Conservation (phyloP, 305 asterid species). For the Fraxinus nigra region DNA sequence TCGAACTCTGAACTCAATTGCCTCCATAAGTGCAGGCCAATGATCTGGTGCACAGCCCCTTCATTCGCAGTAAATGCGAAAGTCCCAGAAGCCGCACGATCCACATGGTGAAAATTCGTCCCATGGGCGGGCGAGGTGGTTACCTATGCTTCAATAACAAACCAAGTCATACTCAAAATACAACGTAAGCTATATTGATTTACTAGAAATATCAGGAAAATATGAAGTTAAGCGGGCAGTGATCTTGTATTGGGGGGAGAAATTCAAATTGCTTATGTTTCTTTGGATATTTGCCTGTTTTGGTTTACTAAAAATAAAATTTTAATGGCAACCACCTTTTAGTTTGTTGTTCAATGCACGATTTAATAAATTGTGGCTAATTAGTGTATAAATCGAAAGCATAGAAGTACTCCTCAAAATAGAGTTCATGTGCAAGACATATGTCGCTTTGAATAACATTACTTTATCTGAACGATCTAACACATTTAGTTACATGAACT, state of each 20-base stretch:
- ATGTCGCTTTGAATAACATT: too few relatives aligned
- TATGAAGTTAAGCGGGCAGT: slow-evolving; percentile 15
- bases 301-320: background rate
- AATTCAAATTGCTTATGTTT: too few relatives aligned
- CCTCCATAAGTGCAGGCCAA: slow-evolving; percentile 6
- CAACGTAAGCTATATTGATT: background rate
- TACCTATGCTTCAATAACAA: slow-evolving; percentile 4
- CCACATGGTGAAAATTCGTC: slow-evolving; percentile 9
- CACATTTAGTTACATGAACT: too few relatives aligned
- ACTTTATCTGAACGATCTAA: too few relatives aligned
- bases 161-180: background rate
- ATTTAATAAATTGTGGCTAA: too few relatives aligned
- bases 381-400: too few relatives aligned
- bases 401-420: too few relatives aligned
- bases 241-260: slow-evolving; percentile 25
- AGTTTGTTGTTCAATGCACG: too few relatives aligned
- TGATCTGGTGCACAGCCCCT: slow-evolving; percentile 24
- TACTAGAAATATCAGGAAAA: background rate
- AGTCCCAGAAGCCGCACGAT: slow-evolving; percentile 15
- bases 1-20: slow-evolving; percentile 34
- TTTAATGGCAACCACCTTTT: too few relatives aligned
- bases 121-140: slow-evolving; percentile 26
- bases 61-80: slow-evolving; percentile 28
- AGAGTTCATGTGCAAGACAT: too few relatives aligned
- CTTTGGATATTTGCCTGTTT: background rate